Base-by-base conservation (phyloP, 1,284 basidiomycete species). In the Apiotrichum akiyoshidainum region DNA sequence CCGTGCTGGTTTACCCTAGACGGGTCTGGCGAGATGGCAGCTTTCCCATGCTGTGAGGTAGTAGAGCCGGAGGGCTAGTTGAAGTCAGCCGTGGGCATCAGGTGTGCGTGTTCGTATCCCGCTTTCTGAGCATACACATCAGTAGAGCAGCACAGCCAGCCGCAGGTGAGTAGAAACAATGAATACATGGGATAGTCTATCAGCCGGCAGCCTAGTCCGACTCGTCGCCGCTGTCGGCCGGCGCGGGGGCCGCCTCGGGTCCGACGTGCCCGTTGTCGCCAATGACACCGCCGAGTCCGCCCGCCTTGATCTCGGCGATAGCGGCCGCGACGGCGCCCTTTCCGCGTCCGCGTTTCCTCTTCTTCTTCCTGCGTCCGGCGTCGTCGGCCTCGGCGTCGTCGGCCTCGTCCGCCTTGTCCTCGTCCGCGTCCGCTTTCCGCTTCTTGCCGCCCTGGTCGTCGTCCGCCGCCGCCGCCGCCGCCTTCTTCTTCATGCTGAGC, bases 401-500 rank as follows among this genome's bases (percentile, higher is more conserved):
- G 7, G 37, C 58, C 5, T 45, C 65, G 13, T 26, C 49, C 46
- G 60, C 58, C 31, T 62, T 51, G 52, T 59, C 56, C 44, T 48
- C 57, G 40, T 51, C 62, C 12, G 35, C 41, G 14, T 41, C 54
- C 10, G 22, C 33, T 22, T 46, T 19, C 54, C 65, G 39, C 54
- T 64, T 59, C 42, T 46, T 46, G 16, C 50, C 14, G n/a, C 5
- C n/a, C 19, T 50, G 49, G 1, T 42, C 57, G 19, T 46, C 44
- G 49, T 40, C 52, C 17, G 17, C 39, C 17, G 10, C 45, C 71
- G 83, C 52, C 17, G 17, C 39, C 17, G 10, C 45, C 71, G 83
- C 87, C 80, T 92, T 92, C 82, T 92, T 97, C 81, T 90, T 93
- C 41, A 94, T 80, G 60, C 91, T 93, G 5, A 99, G 82, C 16